Conservation (phyloP, 352 stramenopile species). For the Plasmopara viticola region DNA sequence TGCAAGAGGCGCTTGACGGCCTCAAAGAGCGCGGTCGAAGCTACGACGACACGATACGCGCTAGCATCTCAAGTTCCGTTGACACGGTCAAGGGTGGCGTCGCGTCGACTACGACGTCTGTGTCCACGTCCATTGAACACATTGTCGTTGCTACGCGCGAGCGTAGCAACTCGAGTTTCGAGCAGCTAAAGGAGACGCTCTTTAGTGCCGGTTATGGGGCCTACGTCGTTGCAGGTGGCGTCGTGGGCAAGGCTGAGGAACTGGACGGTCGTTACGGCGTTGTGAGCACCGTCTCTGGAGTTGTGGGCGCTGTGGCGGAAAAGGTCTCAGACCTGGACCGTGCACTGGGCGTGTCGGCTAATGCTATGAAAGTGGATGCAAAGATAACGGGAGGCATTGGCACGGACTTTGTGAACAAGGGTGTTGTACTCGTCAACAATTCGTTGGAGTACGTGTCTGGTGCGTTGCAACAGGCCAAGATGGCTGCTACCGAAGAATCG, state of each 20-base stretch:
- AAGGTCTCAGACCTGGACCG: slow-evolving; percentile 53
- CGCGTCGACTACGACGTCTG: slow-evolving; percentile 28
- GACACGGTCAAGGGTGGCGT: slow-evolving; percentile 37
- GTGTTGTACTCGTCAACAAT: slow-evolving; percentile 47
- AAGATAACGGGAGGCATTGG: slow-evolving; percentile 69
- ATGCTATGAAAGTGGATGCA: slow-evolving; percentile 55
- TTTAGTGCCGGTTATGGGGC: slow-evolving; percentile 44
- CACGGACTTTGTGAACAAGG: slow-evolving; percentile 43
- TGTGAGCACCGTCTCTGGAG: slow-evolving; percentile 39
- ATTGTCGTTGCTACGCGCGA: slow-evolving; percentile 54
- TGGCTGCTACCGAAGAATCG: slow-evolving; percentile 33
- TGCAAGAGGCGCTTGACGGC: slow-evolving; percentile 41
- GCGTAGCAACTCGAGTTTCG: slow-evolving; percentile 50
- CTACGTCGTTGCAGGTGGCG: slow-evolving; percentile 44
- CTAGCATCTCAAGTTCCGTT: slow-evolving; percentile 35
- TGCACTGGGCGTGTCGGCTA: slow-evolving; percentile 59
- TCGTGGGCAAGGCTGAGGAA: slow-evolving; percentile 52
- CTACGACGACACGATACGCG: slow-evolving; percentile 64
- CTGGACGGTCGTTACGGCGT: slow-evolving; percentile 56
- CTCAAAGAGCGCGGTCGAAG: slow-evolving; percentile 56
- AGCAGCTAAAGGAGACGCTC: slow-evolving; percentile 51
- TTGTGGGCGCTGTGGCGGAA: slow-evolving; percentile 41
- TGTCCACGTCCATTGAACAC: slow-evolving; percentile 62
- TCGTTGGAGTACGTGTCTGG: slow-evolving; percentile 65
- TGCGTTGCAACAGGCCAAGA: slow-evolving; percentile 59